Evolutionary conservation across 2,329 filamentous ascomycete genomes (phyloP).

Genomic region (Thielaviopsis ethacetica): DNA sequence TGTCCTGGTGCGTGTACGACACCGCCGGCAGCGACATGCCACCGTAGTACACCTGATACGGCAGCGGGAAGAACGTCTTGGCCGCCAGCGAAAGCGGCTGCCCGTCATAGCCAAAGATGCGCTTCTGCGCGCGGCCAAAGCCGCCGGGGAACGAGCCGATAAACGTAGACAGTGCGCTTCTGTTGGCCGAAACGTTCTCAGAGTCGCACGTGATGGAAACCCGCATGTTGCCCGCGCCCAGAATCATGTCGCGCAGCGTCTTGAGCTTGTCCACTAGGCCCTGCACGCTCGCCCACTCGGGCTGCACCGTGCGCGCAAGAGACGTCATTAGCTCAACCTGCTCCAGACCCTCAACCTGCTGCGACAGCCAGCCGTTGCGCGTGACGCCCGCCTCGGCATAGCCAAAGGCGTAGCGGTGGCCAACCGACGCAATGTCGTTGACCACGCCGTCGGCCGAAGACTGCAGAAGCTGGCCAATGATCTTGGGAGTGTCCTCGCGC

Average conservation of each 20-base stretch:
- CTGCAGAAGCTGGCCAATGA: constrained; percentile 75
- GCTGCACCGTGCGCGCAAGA: constrained; percentile 47
- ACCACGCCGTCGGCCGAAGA: constrained; percentile 77
- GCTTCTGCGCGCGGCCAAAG: background rate
- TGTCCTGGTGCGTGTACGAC: constrained; percentile 59
- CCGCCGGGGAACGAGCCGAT: constrained; percentile 1
- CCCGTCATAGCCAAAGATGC: constrained; percentile 5
- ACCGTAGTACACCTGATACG: constrained; percentile 95
- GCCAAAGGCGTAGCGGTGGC: constrained; percentile 71
- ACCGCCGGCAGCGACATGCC: constrained; percentile 67
- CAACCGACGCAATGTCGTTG: constrained; percentile 79
- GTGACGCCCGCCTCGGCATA: constrained; percentile 71
- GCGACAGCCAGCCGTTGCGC: constrained; percentile 51
- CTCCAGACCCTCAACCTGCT: constrained; percentile 79
- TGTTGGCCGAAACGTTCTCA: constrained; percentile 55
- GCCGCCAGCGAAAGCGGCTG: constrained; percentile 16
- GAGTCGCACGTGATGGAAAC: constrained; percentile 72
- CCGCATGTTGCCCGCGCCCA: constrained; percentile 54
- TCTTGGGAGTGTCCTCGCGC: constrained; percentile 59
- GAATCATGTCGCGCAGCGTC: constrained; percentile 62
- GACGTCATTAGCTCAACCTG: constrained; percentile 74
- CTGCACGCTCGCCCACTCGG: constrained; percentile 49
- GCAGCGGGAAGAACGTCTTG: constrained; percentile 82
- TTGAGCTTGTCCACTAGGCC: constrained; percentile 74
- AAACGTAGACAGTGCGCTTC: constrained; percentile 55